These are phyloP conservation scores for Xylaria sp. DNA, from an alignment of 2,329 filamentous ascomycete genomes.

Conservation along the genomic window DNA sequence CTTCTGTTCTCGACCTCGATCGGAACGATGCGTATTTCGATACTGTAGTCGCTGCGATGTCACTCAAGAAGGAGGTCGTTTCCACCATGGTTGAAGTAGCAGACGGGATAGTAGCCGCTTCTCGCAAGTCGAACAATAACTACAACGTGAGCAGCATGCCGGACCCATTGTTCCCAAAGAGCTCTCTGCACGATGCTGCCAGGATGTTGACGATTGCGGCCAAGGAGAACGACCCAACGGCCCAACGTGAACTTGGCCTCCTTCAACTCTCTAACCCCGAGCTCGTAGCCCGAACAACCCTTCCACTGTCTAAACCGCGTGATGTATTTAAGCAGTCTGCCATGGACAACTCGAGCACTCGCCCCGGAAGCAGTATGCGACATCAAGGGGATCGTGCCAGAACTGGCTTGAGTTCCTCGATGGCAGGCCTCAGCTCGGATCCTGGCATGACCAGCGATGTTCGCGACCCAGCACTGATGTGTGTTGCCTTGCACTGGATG, in stretches of 20 bases:
- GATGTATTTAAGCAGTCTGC: slow-evolving; percentile 92
- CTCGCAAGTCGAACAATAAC: slow-evolving; percentile 59
- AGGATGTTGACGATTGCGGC: slow-evolving; percentile 93
- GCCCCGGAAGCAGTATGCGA: slow-evolving; percentile 50
- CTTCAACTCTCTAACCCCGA: slow-evolving; percentile 94
- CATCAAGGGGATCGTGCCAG: slow-evolving; percentile 49
- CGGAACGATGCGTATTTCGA: slow-evolving; percentile 88
- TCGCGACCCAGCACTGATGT: slow-evolving; percentile 88
- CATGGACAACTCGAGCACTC: slow-evolving; percentile 74
- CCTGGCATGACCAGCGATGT: slow-evolving; percentile 59
- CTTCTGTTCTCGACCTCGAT: slow-evolving; percentile 70
- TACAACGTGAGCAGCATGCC: slow-evolving; percentile 45
- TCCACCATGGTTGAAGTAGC: slow-evolving; percentile 83
- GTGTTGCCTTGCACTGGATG: slow-evolving; percentile 97
- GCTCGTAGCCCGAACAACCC: slow-evolving; percentile 79
- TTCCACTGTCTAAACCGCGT: slow-evolving; percentile 84
- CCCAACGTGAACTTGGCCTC: slow-evolving; percentile 91
- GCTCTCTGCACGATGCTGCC: slow-evolving; percentile 82
- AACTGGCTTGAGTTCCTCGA: slow-evolving; percentile 45
- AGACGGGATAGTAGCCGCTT: slow-evolving; percentile 75
- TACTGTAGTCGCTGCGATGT: slow-evolving; percentile 86
- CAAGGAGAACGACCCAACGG: slow-evolving; percentile 87
- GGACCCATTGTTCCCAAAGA: slow-evolving; percentile 58
- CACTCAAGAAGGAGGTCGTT: slow-evolving; percentile 87
- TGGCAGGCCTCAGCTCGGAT: slow-evolving; percentile 45